Percentiles rank a stretch among this genome's conserved stretches.
These are phyloP conservation scores for Nemania serpens DNA, from an alignment of 2,329 filamentous ascomycete genomes.

Conservation along the genomic window DNA sequence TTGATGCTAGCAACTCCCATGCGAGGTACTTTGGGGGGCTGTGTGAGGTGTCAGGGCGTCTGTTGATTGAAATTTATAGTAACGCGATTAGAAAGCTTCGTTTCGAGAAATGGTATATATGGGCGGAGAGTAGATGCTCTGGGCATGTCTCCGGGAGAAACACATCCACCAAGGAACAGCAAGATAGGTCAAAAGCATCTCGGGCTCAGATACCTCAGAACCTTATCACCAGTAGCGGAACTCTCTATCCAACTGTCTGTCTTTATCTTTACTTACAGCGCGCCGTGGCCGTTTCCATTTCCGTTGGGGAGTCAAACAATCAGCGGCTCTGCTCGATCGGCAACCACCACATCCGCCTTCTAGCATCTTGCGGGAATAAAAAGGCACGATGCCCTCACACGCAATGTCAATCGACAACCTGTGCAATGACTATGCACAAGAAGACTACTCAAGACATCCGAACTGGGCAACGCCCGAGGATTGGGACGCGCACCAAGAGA, in stretches of 20 bases:
- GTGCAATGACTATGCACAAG: conserved; percentile 28
- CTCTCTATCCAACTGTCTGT: neutral
- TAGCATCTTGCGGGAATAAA: neutral
- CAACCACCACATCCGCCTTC: neutral
- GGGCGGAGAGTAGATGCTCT: conserved; percentile 1
- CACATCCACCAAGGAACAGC: neutral
- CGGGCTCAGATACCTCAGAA: neutral
- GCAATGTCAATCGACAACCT: conserved; percentile 35
- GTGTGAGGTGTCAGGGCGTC: conserved; percentile 12
- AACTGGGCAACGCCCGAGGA: conserved; percentile 34
- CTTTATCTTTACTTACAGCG: neutral
- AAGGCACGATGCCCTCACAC: conserved; percentile 31
- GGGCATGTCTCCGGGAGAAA: neutral
- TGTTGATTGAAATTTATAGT: conserved; percentile 11
- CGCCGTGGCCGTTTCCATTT: neutral
- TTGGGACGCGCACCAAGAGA: conserved; percentile 33
- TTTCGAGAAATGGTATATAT: conserved; percentile 26
- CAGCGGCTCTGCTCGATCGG: neutral
- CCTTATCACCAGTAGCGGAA: neutral
- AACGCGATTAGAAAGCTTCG: conserved; percentile 22
- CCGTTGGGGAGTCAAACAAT: neutral
- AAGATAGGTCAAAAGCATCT: neutral
- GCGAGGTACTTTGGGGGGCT: conserved; percentile 28
- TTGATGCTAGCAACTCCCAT: neutral
- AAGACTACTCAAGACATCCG: conserved; percentile 26